phyloP scores from a whole-genome alignment of 352 stramenopile species.

The Phytophthora pseudosyringae region DNA sequence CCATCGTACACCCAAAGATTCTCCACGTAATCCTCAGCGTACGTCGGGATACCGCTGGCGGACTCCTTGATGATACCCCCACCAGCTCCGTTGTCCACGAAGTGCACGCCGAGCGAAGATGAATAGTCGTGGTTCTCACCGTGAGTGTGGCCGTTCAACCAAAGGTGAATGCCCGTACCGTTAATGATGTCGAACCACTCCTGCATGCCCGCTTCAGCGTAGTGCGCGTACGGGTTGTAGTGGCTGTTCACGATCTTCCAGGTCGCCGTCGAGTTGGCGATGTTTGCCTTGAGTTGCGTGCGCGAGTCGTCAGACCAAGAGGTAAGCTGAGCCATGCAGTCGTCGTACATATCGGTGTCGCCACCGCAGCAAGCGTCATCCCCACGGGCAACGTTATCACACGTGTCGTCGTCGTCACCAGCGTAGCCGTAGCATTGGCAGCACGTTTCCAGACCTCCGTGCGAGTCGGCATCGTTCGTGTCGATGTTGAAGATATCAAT shows the following conservation, averaged over 20 bases:
- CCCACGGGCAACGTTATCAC: constrained; percentile 49
- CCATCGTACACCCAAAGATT: constrained; percentile 67
- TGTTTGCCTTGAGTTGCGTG: constrained; percentile 42
- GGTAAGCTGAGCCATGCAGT: constrained; percentile 46
- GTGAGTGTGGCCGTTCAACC: constrained; percentile 63
- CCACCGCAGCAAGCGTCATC: constrained; percentile 49
- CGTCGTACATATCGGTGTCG: constrained; percentile 52
- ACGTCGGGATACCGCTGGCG: constrained; percentile 63
- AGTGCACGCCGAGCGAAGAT: constrained; percentile 63
- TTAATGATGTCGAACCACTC: constrained; percentile 60
- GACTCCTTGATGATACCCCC: constrained; percentile 78
- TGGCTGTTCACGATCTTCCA: constrained; percentile 78
- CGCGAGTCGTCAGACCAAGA: constrained; percentile 55
- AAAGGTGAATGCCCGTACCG: constrained; percentile 44
- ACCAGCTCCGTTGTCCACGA: constrained; percentile 76
- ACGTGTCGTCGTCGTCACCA: constrained; percentile 45
- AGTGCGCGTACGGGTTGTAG: constrained; percentile 65
- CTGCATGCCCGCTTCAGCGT: constrained; percentile 30
- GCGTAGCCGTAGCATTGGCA: constrained; percentile 69
- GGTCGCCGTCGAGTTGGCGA: constrained; percentile 58
- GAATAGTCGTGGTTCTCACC: constrained; percentile 73
- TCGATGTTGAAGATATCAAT: constrained; percentile 73
- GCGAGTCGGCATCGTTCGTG: constrained; percentile 57
- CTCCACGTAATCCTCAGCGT: constrained; percentile 17
- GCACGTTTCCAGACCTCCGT: constrained; percentile 55